Percentiles rank a stretch among this genome's conserved stretches.
phyloP scores from a whole-genome alignment of 23 red algal genomes.

The Gracilaria gracilis region DNA sequence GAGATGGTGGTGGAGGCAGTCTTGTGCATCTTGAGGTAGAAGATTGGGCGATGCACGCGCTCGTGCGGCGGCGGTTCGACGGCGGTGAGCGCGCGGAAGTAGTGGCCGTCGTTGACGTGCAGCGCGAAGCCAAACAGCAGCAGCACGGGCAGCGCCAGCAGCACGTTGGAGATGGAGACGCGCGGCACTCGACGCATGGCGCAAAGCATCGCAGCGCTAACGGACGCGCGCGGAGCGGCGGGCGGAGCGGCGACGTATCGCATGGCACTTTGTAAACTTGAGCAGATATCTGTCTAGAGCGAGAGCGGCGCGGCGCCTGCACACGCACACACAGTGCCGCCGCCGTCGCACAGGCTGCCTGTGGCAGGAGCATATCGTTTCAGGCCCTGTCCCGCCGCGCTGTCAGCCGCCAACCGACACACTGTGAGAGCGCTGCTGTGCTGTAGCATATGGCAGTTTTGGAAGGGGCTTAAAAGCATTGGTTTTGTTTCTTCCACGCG shows the following conservation, averaged over 20 bases:
- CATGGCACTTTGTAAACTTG: no score
- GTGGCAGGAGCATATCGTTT: no score
- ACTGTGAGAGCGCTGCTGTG: no score
- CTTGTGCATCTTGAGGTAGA: constrained; percentile 21
- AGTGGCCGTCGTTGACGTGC: background rate
- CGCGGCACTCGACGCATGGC: background rate
- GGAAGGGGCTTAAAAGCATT: no score
- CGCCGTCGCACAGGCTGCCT: no score
- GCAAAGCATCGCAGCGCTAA: background rate
- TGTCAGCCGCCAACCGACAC: no score
- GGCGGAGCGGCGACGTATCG: background rate
- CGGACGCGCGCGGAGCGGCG: background rate
- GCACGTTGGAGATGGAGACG: background rate
- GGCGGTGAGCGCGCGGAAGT: background rate
- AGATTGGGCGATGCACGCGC: constrained; percentile 18
- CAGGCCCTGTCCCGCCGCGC: no score
- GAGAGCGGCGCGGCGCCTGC: no score
- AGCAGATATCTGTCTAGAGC: no score
- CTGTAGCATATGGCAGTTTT: no score
- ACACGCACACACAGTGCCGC: no score
- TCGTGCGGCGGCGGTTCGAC: background rate
- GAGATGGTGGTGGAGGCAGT: constrained; percentile 7
- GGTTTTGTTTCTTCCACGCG: no score
- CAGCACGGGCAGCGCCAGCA: background rate
- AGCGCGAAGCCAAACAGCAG: background rate